Evolutionary conservation across 1,139 yeast genomes (phyloP).

Genomic region (Scheffersomyces quercinus): DNA sequence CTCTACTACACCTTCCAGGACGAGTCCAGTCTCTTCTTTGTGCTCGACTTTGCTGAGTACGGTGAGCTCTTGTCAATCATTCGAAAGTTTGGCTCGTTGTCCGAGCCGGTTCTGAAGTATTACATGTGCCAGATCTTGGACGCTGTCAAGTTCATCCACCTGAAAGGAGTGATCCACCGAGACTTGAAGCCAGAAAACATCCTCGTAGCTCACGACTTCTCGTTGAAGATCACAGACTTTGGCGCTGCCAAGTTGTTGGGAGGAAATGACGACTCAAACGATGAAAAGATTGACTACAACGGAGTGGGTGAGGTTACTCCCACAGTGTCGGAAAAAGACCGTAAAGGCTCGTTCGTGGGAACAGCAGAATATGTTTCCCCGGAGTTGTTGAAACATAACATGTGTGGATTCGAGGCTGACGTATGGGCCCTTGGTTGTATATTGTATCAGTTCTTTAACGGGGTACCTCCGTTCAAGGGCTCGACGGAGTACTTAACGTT

Average conservation of each 20-base stretch:
- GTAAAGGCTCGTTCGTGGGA: conserved; percentile 74
- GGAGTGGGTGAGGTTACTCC: conserved; percentile 16
- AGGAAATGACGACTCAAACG: conserved; percentile 36
- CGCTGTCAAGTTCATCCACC: conserved; percentile 83
- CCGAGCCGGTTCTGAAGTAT: conserved; percentile 54
- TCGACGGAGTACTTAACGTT: conserved; percentile 92
- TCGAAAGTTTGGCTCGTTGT: conserved; percentile 56
- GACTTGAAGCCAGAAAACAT: conserved; percentile 96
- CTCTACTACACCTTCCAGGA: conserved; percentile 80
- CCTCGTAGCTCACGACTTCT: conserved; percentile 75
- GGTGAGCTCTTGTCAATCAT: conserved; percentile 71
- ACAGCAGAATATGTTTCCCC: conserved; percentile 82
- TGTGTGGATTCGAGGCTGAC: conserved; percentile 85
- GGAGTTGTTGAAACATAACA: conserved; percentile 79
- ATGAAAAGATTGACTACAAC: conserved; percentile 41
- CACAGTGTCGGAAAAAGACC: conserved; percentile 21
- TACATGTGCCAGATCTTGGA: conserved; percentile 75
- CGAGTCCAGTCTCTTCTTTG: conserved; percentile 68
- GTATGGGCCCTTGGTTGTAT: conserved; percentile 98
- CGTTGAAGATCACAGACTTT: conserved; percentile 92
- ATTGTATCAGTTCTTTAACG: conserved; percentile 88
- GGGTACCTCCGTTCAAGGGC: conserved; percentile 95
- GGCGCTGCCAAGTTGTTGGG: conserved; percentile 88
- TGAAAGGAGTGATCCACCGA: conserved; percentile 84
- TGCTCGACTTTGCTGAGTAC: conserved; percentile 76